Base-by-base conservation (phyloP, 108 stramenopile species). In the Pseudonitzschia pungens region DNA sequence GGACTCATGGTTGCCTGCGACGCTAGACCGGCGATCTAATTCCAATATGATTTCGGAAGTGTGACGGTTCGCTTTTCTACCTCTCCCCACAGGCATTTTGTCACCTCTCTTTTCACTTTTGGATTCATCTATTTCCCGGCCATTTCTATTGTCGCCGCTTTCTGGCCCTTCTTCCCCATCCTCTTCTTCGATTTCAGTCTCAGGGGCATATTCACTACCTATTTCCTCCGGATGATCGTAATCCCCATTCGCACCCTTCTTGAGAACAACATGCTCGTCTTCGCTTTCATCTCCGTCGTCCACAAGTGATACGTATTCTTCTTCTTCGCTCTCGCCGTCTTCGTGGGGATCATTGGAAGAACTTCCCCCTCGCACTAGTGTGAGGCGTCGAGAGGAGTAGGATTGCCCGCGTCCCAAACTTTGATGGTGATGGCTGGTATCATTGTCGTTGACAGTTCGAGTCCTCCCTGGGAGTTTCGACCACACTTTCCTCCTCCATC, bases 1-100 rank as follows among this genome's bases (percentile, higher is more conserved):
- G 14, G 75, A 76, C 51, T 82, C 81, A 9, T 71, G 69, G 24
- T 71, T 69, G 16, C 36, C 24, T 2, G 51, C 11, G 41, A 53
- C 69, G 69, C 54, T 57, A 26, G 69, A 70, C 18, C 69, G 53
- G 12, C 48, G 53, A 50, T 57, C 55, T 26, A 70, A 22, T 33
- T 70, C 69, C 14, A 41, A 41, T 18, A 70, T 55, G 32, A 70
- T 33, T 31, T 70, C 69, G 54, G 66, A 67, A 15, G 66, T 67
- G 22, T 67, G 66, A 44, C 45, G 66, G 26, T 44, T 50, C 43
- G 40, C 27, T 62, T 62, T 62, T 62, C 60, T 62, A 26, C 33
- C 18, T 62, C 60, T 62, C 32, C 33, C 8, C 16, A 31, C 32
- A 15, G n/a, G 9, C n/a, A 26, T 9, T 11, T 11, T 55, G 20